Evolutionary conservation across 2,329 filamentous ascomycete genomes (phyloP).

Genomic region (Phaeosphaeria sp.): DNA sequence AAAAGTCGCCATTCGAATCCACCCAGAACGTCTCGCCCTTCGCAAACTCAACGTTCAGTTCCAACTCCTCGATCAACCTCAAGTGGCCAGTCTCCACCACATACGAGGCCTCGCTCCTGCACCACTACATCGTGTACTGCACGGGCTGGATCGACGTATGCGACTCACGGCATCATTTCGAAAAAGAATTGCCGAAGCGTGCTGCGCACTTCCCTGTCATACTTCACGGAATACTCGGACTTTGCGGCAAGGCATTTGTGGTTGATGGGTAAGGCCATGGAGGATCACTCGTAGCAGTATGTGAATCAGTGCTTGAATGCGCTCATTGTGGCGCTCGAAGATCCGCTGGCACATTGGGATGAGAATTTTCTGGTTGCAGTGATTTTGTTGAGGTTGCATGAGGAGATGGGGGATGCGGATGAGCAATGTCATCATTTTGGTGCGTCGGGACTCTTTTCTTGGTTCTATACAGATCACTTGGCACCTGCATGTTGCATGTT

Average conservation of each 20-base stretch:
- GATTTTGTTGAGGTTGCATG: constrained; percentile 58
- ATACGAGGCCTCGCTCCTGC: constrained; percentile 34
- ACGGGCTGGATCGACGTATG: constrained; percentile 31
- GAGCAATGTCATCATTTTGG: constrained; percentile 48
- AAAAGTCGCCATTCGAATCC: constrained; percentile 21
- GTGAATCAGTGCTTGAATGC: constrained; percentile 56
- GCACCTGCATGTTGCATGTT: too few species aligned
- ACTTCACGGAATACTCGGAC: constrained; percentile 55
- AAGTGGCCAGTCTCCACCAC: constrained; percentile 34
- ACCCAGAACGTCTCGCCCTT: constrained; percentile 32
- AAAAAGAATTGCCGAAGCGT: constrained; percentile 55
- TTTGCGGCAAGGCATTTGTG: constrained; percentile 56
- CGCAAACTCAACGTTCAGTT: constrained; percentile 32
- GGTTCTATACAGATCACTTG: too few species aligned
- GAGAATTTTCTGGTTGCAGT: constrained; percentile 58
- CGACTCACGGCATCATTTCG: constrained; percentile 46
- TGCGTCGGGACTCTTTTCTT: too few species aligned
- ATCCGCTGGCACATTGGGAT: constrained; percentile 52
- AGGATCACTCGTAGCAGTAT: constrained; percentile 54
- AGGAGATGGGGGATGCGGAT: constrained; percentile 54
- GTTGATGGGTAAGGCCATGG: constrained; percentile 46
- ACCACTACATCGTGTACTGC: constrained; percentile 40
- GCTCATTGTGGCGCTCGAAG: constrained; percentile 55
- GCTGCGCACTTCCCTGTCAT: constrained; percentile 57
- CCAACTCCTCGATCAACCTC: constrained; percentile 23